phyloP scores from a whole-genome alignment of 345 rosid species.

The Adansonia digitata region DNA sequence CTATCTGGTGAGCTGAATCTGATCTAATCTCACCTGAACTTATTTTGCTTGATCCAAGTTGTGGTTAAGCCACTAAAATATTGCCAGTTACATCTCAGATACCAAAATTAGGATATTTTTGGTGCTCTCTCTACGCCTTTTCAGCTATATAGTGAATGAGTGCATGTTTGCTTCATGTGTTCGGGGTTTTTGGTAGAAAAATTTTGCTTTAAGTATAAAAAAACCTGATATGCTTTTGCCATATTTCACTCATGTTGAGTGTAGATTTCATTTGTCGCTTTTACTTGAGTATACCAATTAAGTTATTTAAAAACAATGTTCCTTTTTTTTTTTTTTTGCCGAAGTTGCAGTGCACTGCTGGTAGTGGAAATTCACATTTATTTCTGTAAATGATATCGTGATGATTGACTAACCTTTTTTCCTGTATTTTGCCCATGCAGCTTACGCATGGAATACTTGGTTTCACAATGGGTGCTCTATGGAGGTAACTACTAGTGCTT shows the following conservation, averaged over 20 bases:
- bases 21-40: neutral
- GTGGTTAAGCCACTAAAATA: neutral
- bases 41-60: neutral
- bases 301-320: neutral
- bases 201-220: too few relatives aligned
- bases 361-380: neutral
- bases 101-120: neutral
- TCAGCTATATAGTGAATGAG: neutral
- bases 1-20: conserved; percentile 58
- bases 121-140: neutral
- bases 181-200: neutral
- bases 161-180: neutral
- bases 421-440: conserved; percentile 34
- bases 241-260: neutral
- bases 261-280: neutral
- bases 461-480: conserved; percentile 70
- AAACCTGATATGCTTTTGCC: neutral
- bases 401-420: neutral
- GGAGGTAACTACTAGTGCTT: conserved; percentile 53
- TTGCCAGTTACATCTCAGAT: neutral
- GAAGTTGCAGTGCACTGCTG: neutral
- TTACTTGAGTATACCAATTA: neutral
- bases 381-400: neutral
- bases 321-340: neutral
- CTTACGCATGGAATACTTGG: conserved; percentile 85